A percentile compares a stretch with the other conserved stretches of the same genome.
phyloP scores from a whole-genome alignment of 2,329 filamentous ascomycete genomes.

The Mycosphaerella arachidis region DNA sequence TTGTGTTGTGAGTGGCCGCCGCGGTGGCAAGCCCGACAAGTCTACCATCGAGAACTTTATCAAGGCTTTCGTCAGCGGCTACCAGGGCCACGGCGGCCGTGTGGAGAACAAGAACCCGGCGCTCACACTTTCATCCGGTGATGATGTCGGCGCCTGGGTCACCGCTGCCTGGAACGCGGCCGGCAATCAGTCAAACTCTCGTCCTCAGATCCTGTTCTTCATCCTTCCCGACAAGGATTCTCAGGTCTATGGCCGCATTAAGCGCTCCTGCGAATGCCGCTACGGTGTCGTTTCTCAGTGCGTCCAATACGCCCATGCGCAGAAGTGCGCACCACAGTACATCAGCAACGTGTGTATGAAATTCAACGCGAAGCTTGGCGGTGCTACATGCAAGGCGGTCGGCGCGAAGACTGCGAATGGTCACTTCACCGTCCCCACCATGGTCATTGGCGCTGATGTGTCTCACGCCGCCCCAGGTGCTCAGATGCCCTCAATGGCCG shows the following conservation, averaged over 20 bases:
- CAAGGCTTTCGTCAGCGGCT: constrained; percentile 58
- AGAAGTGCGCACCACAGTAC: constrained; percentile 71
- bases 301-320: constrained; percentile 65
- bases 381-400: constrained; percentile 59
- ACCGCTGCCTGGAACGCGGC: constrained; percentile 50
- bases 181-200: constrained; percentile 49
- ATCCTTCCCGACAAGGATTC: constrained; percentile 68
- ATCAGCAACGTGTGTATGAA: constrained; percentile 95
- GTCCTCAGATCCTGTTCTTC: constrained; percentile 75
- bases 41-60: constrained; percentile 51
- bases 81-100: constrained; percentile 57
- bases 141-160: constrained; percentile 30
- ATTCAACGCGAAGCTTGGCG: constrained; percentile 91
- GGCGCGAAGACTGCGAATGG: constrained; percentile 34
- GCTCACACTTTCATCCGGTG: constrained; percentile 34
- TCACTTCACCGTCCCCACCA: constrained; percentile 53
- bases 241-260: constrained; percentile 74
- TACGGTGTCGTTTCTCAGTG: constrained; percentile 82
- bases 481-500: constrained; percentile 68
- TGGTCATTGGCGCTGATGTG: constrained; percentile 88
- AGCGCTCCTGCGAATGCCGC: constrained; percentile 82
- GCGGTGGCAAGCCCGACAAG: constrained; percentile 42
- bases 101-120: constrained; percentile 47
- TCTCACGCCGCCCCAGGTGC: constrained; percentile 74
- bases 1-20: constrained; percentile 57